Base-by-base conservation (phyloP, 2,329 filamentous ascomycete species). In the Alternaria ventricosa region DNA sequence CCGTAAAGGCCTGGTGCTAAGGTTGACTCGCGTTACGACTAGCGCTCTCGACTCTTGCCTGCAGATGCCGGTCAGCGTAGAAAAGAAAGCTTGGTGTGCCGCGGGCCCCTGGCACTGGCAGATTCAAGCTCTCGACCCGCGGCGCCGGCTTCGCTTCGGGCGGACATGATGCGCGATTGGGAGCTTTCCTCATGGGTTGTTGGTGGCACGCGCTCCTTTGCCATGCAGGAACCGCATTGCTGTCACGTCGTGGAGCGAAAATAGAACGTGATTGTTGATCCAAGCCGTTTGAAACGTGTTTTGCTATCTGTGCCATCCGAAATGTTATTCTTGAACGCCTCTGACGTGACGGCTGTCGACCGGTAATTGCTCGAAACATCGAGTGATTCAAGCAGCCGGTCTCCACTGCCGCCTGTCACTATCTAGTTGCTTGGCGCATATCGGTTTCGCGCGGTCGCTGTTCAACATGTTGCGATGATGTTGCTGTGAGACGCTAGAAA, bases 1-100 rank as follows among this genome's bases (percentile, higher is more conserved):
- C 64, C 61, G 67, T 67, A 61, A 66, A 60, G 56, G 43, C 64
- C 55, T 65, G 61, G 60, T 72, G 65, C 71, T 72, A 74, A 71
- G 61, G 49, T 70, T 70, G 67, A 71, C 55, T 65, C 57, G 65
- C 54, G 56, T 25, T 54, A 55, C 46, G 56, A 36, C 59, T 66
- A 64, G 57, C 36, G 55, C 53, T 60, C 28, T 23, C 33, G 58
- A 65, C 64, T 61, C 62, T 57, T 43, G 66, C 30, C 57, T 64
- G 60, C 46, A 67, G 64, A 54, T 60, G 56, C 66, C 65, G 55
- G 60, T 60, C 45, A 63, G 33, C 47, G 57, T 60, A 61, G 63
- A 62, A 60, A 63, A 63, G 46, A 57, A 71, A 65, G 63, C 60
- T 57, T 65, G 41, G 60, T 36, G 43, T 64, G 49, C 61, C 57